A percentile compares a stretch with the other conserved stretches of the same genome.
Evolutionary conservation across 257 asterid genomes (phyloP).

Genomic region (Solanum peruvianum): DNA sequence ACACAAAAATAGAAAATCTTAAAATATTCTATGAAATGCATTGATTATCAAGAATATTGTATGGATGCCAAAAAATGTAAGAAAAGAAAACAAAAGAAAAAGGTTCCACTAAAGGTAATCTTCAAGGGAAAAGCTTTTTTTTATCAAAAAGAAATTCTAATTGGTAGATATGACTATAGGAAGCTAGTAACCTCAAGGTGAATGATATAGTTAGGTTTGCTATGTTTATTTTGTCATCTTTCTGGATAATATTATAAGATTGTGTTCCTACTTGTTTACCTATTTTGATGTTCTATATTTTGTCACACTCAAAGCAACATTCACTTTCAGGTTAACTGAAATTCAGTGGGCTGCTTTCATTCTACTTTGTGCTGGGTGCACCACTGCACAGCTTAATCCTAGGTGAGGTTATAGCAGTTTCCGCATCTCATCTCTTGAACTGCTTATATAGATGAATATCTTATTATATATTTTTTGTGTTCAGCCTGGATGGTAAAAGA

Average conservation of each 20-base stretch:
- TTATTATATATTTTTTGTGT: background rate
- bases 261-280: background rate
- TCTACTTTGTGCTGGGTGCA: constrained; percentile 98
- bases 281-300: background rate
- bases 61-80: background rate
- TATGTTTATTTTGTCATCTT: background rate
- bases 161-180: background rate
- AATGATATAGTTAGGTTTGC: background rate
- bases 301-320: background rate
- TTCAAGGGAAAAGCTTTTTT: background rate
- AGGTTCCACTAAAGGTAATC: background rate
- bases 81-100: background rate
- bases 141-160: background rate
- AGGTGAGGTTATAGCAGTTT: constrained; percentile 42
- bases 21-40: background rate
- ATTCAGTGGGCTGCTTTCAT: constrained; percentile 97
- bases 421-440: background rate
- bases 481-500: background rate
- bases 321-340: constrained; percentile 67
- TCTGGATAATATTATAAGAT: background rate
- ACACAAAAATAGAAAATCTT: background rate
- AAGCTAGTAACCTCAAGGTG: background rate
- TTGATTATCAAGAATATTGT: background rate
- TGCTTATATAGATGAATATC: background rate
- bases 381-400: constrained; percentile 95